phyloP scores from a whole-genome alignment of 1,284 basidiomycete species.

The Paramarasmius palmivorus region DNA sequence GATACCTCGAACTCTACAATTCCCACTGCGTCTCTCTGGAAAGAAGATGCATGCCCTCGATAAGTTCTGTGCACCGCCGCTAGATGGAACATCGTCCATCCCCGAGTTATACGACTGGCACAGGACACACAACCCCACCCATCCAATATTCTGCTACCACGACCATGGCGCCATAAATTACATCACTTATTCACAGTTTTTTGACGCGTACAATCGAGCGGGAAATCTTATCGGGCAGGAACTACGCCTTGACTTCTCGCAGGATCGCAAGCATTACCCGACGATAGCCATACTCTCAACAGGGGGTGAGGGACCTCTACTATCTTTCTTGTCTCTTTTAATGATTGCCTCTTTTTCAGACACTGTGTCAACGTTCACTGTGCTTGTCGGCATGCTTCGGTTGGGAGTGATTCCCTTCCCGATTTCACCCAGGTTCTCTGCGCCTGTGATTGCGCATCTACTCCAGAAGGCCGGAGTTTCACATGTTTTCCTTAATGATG shows the following conservation, averaged over 20 bases:
- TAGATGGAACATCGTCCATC: background rate
- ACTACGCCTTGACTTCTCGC: background rate
- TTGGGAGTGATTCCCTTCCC: slow-evolving; percentile 28
- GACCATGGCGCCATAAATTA: background rate
- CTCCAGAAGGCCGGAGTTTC: slow-evolving; percentile 21
- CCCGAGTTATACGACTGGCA: background rate
- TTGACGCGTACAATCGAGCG: background rate
- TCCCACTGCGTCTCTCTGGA: no score
- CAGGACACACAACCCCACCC: background rate
- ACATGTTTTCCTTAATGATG: slow-evolving; percentile 28
- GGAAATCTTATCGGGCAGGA: background rate
- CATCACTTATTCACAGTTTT: background rate
- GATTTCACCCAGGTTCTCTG: slow-evolving; percentile 34
- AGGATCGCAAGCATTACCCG: background rate
- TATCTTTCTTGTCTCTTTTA: background rate
- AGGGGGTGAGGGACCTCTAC: background rate
- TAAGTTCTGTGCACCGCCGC: no score
- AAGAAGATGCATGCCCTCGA: no score
- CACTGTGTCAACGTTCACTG: slow-evolving; percentile 27
- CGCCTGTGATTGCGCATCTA: slow-evolving; percentile 31
- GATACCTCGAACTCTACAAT: no score
- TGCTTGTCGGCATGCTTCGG: slow-evolving; percentile 27
- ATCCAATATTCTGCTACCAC: background rate
- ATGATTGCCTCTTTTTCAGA: slow-evolving; percentile 20
- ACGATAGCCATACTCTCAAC: background rate